Evolutionary conservation across 1,284 basidiomycete species (phyloP).

Genomic region (Microbotryum intermedium): DNA sequence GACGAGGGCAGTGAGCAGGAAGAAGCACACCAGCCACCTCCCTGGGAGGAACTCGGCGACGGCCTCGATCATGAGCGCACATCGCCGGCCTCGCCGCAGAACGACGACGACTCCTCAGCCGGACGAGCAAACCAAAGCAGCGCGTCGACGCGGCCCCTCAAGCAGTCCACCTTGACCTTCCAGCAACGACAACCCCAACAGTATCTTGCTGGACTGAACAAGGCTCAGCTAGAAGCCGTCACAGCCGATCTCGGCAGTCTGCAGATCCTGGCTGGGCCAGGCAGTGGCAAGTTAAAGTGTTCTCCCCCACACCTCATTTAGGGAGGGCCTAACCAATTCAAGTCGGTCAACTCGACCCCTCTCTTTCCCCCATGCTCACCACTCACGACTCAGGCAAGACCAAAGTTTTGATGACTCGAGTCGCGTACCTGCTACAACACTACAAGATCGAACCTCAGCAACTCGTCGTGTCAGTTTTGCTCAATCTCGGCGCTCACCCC

Average conservation of each 20-base stretch:
- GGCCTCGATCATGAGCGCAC: conserved; percentile 10
- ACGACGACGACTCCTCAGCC: too few species aligned
- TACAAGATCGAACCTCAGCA: conserved; percentile 26
- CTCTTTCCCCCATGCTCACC: too few species aligned
- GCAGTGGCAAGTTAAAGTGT: conserved; percentile 55
- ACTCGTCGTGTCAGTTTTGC: conserved; percentile 17
- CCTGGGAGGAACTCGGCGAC: conserved; percentile 15
- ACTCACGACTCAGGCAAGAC: conserved; percentile 39
- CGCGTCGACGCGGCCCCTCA: neutral
- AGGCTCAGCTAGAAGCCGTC: conserved; percentile 28
- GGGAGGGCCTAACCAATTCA: too few species aligned
- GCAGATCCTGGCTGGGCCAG: conserved; percentile 78
- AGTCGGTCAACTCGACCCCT: too few species aligned
- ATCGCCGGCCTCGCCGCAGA: neutral
- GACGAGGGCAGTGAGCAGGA: too few species aligned
- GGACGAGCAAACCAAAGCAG: neutral
- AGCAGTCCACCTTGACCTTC: conserved; percentile 9
- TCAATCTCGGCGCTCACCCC: neutral
- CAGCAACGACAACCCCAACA: neutral
- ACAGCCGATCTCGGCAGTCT: conserved; percentile 47
- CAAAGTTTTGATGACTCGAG: conserved; percentile 66
- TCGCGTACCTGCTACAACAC: conserved; percentile 60
- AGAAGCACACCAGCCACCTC: too few species aligned
- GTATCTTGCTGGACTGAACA: conserved; percentile 30
- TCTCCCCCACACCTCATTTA: too few species aligned